Conservation (phyloP, 2,329 filamentous ascomycete genomes). For the Phaeosphaeria sp. region DNA sequence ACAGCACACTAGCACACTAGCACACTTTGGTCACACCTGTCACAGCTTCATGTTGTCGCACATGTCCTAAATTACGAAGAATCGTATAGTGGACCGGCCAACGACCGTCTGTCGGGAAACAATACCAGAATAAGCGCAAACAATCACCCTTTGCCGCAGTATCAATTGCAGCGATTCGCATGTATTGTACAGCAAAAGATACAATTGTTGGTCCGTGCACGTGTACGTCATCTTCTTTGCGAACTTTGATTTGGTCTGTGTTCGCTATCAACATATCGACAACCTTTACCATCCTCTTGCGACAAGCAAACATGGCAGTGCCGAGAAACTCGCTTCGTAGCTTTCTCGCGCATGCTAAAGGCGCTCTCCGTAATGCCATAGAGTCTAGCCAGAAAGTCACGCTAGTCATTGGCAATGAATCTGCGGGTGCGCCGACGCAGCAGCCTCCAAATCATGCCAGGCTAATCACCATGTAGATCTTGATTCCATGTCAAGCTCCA, state of each 20-base stretch:
- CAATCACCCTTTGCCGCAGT: too few species aligned
- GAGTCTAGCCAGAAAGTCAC: slow-evolving; percentile 51
- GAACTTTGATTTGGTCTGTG: neutral
- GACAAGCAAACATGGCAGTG: slow-evolving; percentile 43
- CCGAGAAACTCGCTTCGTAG: slow-evolving; percentile 55
- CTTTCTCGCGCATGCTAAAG: slow-evolving; percentile 56
- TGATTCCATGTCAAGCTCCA: slow-evolving; percentile 77
- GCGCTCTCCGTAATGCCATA: slow-evolving; percentile 49
- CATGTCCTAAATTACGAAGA: too few species aligned
- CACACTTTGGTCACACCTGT: too few species aligned
- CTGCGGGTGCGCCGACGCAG: slow-evolving; percentile 49
- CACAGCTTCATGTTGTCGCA: too few species aligned
- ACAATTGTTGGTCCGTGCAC: slow-evolving; percentile 17
- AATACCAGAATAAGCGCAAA: too few species aligned
- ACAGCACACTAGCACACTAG: too few species aligned
- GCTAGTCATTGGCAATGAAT: slow-evolving; percentile 62
- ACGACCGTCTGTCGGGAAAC: too few species aligned
- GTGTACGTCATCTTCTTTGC: slow-evolving; percentile 20
- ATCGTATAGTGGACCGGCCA: too few species aligned
- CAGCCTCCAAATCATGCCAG: neutral
- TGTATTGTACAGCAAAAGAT: slow-evolving; percentile 7
- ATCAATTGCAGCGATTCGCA: too few species aligned
- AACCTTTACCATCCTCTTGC: slow-evolving; percentile 14
- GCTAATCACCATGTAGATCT: slow-evolving; percentile 63
- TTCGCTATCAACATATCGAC: neutral